These are phyloP conservation scores for Cudoniella acicularis DNA, from an alignment of 495 filamentous ascomycete genomes.

Conservation along the genomic window DNA sequence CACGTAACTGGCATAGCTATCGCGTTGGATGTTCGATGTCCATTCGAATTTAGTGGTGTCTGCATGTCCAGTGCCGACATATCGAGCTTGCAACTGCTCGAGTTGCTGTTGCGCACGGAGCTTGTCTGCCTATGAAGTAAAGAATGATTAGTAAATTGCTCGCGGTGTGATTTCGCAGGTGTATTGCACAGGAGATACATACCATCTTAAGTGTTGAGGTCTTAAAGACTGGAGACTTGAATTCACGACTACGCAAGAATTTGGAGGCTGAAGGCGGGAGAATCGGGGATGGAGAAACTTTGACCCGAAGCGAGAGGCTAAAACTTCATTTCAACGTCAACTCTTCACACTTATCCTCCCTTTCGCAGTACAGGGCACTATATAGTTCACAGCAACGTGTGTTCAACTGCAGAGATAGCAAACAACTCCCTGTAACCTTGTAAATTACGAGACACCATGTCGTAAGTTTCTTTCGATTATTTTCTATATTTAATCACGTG, in stretches of 20 bases:
- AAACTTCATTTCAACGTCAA: not conserved
- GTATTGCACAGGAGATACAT: not conserved
- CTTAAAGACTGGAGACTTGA: not conserved
- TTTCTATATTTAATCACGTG: too few species aligned
- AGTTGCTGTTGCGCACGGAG: slow-evolving; percentile 96
- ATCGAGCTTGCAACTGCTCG: slow-evolving; percentile 88
- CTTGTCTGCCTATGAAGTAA: slow-evolving; percentile 90
- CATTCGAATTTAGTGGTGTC: slow-evolving; percentile 97
- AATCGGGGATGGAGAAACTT: slow-evolving; percentile 9
- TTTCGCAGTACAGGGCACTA: too few species aligned
- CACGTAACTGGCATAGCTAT: slow-evolving; percentile 77
- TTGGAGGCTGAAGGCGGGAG: not conserved
- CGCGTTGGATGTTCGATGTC: slow-evolving; percentile 85
- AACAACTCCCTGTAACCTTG: too few species aligned
- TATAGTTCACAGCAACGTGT: too few species aligned
- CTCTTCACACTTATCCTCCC: too few species aligned
- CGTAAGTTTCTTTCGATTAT: too few species aligned
- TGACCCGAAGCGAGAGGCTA: not conserved
- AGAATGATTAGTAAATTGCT: not conserved
- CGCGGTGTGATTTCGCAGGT: not conserved
- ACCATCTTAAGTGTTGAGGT: slow-evolving; percentile 9
- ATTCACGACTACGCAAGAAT: too few species aligned
- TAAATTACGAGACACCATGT: too few species aligned
- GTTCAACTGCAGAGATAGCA: not conserved
- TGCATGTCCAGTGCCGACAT: slow-evolving; percentile 95